Percentiles rank a stretch among this genome's conserved stretches.
phyloP scores from a whole-genome alignment of 257 asterid genomes.

The Solanum medicagineum region DNA sequence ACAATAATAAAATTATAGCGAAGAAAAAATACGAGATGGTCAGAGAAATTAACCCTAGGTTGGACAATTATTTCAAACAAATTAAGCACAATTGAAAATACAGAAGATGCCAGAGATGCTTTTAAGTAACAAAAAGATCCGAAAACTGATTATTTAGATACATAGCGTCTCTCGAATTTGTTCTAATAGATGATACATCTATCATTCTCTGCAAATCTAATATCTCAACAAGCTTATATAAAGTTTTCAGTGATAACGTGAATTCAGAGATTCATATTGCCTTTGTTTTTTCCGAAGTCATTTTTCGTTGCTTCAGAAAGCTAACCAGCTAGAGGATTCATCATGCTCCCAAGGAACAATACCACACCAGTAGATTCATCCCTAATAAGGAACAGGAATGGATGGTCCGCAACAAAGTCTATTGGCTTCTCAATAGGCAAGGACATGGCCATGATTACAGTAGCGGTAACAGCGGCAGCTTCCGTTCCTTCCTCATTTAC shows the following conservation, averaged over 20 bases:
- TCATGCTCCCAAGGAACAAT: conserved; percentile 30
- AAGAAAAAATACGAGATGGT: no score
- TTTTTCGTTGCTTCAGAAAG: not conserved
- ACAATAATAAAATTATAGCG: no score
- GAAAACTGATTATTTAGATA: not conserved
- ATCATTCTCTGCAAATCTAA: not conserved
- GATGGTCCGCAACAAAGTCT: no score
- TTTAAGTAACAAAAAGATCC: no score
- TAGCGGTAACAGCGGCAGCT: conserved; percentile 46
- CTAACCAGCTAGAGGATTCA: conserved; percentile 20
- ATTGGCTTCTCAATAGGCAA: not conserved
- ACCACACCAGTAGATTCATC: conserved; percentile 17
- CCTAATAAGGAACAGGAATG: not conserved
- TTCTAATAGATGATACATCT: not conserved
- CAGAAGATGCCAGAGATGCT: no score
- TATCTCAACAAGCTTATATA: not conserved
- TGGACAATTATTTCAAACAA: not conserved
- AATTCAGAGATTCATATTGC: not conserved
- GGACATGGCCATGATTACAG: not conserved
- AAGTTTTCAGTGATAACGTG: not conserved
- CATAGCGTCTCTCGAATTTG: not conserved
- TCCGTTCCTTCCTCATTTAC: conserved; percentile 57
- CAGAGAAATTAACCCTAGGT: no score
- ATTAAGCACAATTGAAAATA: no score
- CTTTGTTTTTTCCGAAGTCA: not conserved